Base-by-base conservation (phyloP, 1,284 basidiomycete species). In the Ceratobasidium sp. region DNA sequence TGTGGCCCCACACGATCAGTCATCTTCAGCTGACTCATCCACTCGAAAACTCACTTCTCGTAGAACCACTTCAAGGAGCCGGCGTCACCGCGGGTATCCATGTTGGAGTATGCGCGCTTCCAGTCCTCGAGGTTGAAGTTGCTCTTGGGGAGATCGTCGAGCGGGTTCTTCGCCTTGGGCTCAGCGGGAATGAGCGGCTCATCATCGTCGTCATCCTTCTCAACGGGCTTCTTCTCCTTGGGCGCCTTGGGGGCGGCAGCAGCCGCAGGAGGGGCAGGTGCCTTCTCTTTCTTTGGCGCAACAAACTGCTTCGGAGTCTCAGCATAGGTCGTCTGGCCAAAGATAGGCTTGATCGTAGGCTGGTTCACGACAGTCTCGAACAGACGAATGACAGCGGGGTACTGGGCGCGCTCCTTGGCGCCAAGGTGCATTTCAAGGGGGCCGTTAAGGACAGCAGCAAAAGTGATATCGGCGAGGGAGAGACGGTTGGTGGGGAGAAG, bases 81-180 rank as follows among this genome's bases (percentile, higher is more conserved):
- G 63, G 82, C 89, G 26, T 89, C 76, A 46, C 91, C 92, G 73
- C 93, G 89, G 46, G 96, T 98, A 73, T 98, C 96, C 83, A 92
- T 91, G 91, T 98, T 98, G 78, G 95, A 98, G 87, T 98, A 98
- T 73, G 93, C 91, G 69, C 95, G 91, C 85, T 98, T 98, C 94
- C 94, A 98, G 84, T 98, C 96, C 83, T 98, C 96, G 73, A 98
- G 90, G 85, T 96, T 95, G 86, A 98, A 93, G 16, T 87, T 84
- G 21, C 93, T 95, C 85, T 97, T 97, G 77, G 96, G 95, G 72
- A 98, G 88, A 75, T 87, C 86, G 77, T 98, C 97, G 67, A 98
- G 90, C 38, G 96, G 96, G 88, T 98, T 98, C 89, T 96, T 96
- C 73, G 85, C 87, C 84, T 97, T 91, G 78, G 91, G 89, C 80